Percentiles rank a stretch among this genome's conserved stretches.
Evolutionary conservation across 768 basidiomycete species (phyloP).

Genomic region (Phylloporus sp.): DNA sequence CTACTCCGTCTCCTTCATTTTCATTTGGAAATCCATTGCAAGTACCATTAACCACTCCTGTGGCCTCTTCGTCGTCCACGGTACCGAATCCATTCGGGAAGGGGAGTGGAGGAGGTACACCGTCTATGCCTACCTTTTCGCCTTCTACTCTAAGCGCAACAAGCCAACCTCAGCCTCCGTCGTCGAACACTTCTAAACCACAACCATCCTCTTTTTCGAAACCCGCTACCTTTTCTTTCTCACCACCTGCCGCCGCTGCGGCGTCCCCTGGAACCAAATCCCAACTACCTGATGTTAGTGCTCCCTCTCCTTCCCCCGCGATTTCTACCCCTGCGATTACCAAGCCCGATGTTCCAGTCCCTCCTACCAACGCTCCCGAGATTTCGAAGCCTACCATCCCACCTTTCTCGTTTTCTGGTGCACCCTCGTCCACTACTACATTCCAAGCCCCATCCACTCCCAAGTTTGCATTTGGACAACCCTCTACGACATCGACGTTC

Average conservation of each 20-base stretch:
- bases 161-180: conserved; percentile 10
- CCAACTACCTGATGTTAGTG: conserved; percentile 18
- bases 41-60: conserved; percentile 2
- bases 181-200: conserved; percentile 8
- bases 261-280: conserved; percentile 2
- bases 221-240: conserved; percentile 20
- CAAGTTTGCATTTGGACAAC: conserved; percentile 27
- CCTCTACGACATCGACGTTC: conserved; percentile 4
- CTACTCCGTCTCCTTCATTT: conserved; percentile 11
- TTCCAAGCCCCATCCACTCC: conserved; percentile 8
- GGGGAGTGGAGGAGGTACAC: conserved; percentile 11
- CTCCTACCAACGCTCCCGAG: conserved; percentile 2
- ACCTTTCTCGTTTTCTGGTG: conserved; percentile 20
- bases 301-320: neutral
- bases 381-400: conserved; percentile 12
- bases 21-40: conserved; percentile 17
- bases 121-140: conserved; percentile 4
- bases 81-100: conserved; percentile 33
- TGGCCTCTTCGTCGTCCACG: conserved; percentile 5
- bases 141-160: conserved; percentile 3
- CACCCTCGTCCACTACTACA: conserved; percentile 5
- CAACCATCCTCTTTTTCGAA: conserved; percentile 13
- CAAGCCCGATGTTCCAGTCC: conserved; percentile 5
- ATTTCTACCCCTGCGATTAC: conserved; percentile 5
- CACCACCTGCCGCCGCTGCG: conserved; percentile 16